Base-by-base conservation (phyloP, 2,329 filamentous ascomycete species). In the Claviceps citrina region DNA sequence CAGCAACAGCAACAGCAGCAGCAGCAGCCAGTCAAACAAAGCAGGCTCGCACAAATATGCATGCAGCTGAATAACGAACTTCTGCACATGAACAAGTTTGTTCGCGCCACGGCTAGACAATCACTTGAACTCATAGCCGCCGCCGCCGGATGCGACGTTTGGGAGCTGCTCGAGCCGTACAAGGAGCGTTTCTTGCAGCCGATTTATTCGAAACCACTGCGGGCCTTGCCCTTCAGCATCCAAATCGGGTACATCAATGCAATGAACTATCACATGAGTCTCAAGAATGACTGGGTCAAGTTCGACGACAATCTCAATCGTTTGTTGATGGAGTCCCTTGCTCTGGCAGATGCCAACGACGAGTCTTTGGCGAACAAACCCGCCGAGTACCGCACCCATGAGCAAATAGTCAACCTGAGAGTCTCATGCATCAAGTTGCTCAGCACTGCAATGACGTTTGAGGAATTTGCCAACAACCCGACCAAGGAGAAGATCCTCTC, bases 241-340 rank as follows among this genome's bases (percentile, higher is more conserved):
- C 93, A 98, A 62, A 98, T 98, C 49, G 93, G 91, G 4, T 96
- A 93, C 54, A 95, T 99, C 49, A 93, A 98, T 56, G 91, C 91
- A 1, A 86, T 98, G 54, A 94, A 85, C 0, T 98, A 93, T 59
- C 93, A 93, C 54, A 74, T 99, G 64, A 80, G 81, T 42, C 69
- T 98, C 36, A 89, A 93, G 56, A 78, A 81, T 36, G 82, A 91
- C 47, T 89, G 95, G 52, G 77, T 98, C 20, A 76, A 80, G 7
- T 94, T 96, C 56, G 91, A 95, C 48, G 89, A 96, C 37, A 78
- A 87, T 46, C 70, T 96, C 20, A 93, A 91, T 49, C 76, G 91
- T 33, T 67, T 98, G 31, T 71, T 98, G 44, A 83, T 93, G 73
- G 91, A 99, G 61, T 93, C 89, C 5, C 67, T 98, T 31, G 91